Evolutionary conservation across 1,284 basidiomycete species (phyloP).

Genomic region (Microbotryomycetes sp.): DNA sequence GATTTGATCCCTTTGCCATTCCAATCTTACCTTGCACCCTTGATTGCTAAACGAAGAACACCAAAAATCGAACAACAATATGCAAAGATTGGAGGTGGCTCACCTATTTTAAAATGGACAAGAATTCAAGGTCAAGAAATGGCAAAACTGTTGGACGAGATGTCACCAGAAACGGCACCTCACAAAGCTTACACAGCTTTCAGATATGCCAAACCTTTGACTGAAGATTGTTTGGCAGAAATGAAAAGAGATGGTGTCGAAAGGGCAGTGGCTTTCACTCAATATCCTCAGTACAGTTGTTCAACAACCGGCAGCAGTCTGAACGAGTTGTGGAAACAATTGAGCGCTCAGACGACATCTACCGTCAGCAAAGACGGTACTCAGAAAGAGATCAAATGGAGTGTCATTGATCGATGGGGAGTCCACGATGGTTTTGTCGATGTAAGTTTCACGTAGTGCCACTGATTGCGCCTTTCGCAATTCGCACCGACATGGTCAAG

Average conservation of each 20-base stretch:
- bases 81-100: slow-evolving; percentile 88
- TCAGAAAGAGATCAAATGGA: slow-evolving; percentile 75
- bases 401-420: slow-evolving; percentile 96
- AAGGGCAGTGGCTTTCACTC: slow-evolving; percentile 91
- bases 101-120: slow-evolving; percentile 93
- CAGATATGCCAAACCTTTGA: slow-evolving; percentile 81
- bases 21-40: slow-evolving; percentile 77
- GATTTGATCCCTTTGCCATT: slow-evolving; percentile 96
- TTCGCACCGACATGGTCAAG: not conserved
- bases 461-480: not conserved
- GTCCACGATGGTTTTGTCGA: slow-evolving; percentile 89
- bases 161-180: slow-evolving; percentile 84
- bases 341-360: slow-evolving; percentile 25
- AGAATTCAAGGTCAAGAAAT: slow-evolving; percentile 81
- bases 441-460: slow-evolving; percentile 48
- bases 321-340: slow-evolving; percentile 73
- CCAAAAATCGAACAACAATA: slow-evolving; percentile 95
- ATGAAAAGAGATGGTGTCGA: slow-evolving; percentile 88
- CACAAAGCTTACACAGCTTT: slow-evolving; percentile 96
- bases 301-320: slow-evolving; percentile 94
- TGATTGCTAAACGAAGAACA: slow-evolving; percentile 85
- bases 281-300: slow-evolving; percentile 99
- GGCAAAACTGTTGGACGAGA: slow-evolving; percentile 84
- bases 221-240: slow-evolving; percentile 70
- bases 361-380: slow-evolving; percentile 49